phyloP scores from a whole-genome alignment of 305 asterid genomes.

The Withania somnifera region DNA sequence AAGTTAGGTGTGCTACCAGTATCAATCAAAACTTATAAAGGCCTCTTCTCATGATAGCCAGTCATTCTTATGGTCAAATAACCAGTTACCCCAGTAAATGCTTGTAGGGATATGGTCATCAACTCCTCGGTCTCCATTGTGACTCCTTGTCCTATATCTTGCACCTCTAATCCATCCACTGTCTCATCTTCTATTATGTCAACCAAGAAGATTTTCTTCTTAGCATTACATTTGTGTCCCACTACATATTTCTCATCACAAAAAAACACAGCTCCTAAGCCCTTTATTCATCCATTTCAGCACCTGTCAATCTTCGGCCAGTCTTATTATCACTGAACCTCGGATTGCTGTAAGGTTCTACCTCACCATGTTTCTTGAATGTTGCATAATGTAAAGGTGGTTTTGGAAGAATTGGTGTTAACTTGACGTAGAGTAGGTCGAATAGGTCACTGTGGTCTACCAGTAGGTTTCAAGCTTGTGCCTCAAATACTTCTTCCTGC shows the following conservation, averaged over 20 bases:
- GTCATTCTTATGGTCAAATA: too few relatives aligned
- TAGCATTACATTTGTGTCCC: too few relatives aligned
- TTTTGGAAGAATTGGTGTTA: background rate
- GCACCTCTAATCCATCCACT: background rate
- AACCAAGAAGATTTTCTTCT: background rate
- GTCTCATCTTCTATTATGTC: background rate
- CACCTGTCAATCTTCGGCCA: background rate
- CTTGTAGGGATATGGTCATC: too few relatives aligned
- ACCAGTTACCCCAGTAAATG: too few relatives aligned
- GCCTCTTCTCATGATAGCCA: too few relatives aligned
- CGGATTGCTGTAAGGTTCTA: too few relatives aligned
- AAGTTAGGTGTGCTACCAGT: too few relatives aligned
- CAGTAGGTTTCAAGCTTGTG: background rate
- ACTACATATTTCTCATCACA: too few relatives aligned
- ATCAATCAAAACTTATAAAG: too few relatives aligned
- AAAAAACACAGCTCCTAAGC: background rate
- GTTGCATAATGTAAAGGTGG: background rate
- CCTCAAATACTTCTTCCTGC: background rate
- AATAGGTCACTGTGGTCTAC: background rate
- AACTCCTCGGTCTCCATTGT: too few relatives aligned
- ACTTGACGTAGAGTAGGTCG: background rate
- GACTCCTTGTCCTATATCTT: background rate
- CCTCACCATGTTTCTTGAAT: background rate
- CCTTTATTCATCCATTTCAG: background rate
- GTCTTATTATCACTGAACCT: too few relatives aligned